A percentile compares a stretch with the other conserved stretches of the same genome.
phyloP scores from a whole-genome alignment of 2,329 filamentous ascomycete genomes.

The Penicillium sp. region DNA sequence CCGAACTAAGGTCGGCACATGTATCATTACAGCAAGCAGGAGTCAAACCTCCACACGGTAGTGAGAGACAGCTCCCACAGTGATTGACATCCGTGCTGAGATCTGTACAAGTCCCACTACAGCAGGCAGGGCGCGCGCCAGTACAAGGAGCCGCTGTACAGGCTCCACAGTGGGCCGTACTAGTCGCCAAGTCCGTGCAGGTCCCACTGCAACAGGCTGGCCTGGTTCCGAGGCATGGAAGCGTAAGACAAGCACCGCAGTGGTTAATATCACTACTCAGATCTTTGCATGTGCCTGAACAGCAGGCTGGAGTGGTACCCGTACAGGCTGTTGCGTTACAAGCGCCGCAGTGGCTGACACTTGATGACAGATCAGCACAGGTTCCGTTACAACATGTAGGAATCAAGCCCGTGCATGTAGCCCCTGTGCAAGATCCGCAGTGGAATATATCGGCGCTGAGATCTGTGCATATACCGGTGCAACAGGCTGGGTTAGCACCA shows the following conservation, averaged over 20 bases:
- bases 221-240: slow-evolving; percentile 5
- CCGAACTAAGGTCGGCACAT: slow-evolving; percentile 12
- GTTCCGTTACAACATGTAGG: slow-evolving; percentile 7
- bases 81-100: slow-evolving; percentile 9
- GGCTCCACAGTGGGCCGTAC: slow-evolving; percentile 1
- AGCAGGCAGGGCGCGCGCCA: neutral
- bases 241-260: slow-evolving; percentile 8
- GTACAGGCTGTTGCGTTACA: neutral
- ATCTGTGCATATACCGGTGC: slow-evolving; percentile 7
- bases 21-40: slow-evolving; percentile 14
- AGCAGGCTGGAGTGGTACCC: slow-evolving; percentile 7
- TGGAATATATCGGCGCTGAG: slow-evolving; percentile 3
- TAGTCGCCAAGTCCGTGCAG: slow-evolving; percentile 3
- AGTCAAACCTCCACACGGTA: slow-evolving; percentile 5
- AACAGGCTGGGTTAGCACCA: slow-evolving; percentile 2
- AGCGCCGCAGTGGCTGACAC: neutral
- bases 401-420: slow-evolving; percentile 1
- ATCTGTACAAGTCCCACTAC: slow-evolving; percentile 11
- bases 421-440: slow-evolving; percentile 8
- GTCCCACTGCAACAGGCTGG: slow-evolving; percentile 8
- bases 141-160: neutral
- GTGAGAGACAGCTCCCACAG: slow-evolving; percentile 12
- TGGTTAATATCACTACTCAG: slow-evolving; percentile 1
- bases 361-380: slow-evolving; percentile 2
- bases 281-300: slow-evolving; percentile 10